phyloP scores from a whole-genome alignment of 805 yeast genomes.

The Pichia heedii region DNA sequence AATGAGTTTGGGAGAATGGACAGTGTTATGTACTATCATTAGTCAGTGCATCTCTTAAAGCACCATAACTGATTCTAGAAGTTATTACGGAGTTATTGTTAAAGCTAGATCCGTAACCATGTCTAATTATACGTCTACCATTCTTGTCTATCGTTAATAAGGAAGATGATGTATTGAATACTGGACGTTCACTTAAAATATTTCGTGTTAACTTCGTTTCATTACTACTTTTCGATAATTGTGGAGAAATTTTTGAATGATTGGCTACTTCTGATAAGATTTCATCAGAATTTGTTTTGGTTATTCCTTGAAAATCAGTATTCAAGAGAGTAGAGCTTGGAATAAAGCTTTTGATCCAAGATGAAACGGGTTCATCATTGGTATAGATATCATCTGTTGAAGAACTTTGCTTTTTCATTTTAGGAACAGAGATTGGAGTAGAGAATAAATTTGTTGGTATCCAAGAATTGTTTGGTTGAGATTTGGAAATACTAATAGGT shows the following conservation, averaged over 20 bases:
- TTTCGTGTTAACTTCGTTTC: background rate
- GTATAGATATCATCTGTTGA: background rate
- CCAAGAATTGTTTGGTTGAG: background rate
- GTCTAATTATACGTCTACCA: constrained; percentile 32
- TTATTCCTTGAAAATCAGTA: constrained; percentile 26
- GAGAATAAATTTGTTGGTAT: constrained; percentile 4
- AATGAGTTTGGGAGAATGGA: too few relatives aligned
- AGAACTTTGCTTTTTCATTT: background rate
- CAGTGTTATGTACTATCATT: background rate
- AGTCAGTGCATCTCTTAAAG: constrained; percentile 36
- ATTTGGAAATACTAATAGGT: background rate
- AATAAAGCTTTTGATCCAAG: constrained; percentile 23
- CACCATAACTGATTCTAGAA: constrained; percentile 38
- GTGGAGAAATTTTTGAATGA: too few relatives aligned
- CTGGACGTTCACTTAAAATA: background rate
- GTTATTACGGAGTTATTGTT: constrained; percentile 23
- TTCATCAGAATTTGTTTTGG: too few relatives aligned
- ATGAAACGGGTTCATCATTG: constrained; percentile 5
- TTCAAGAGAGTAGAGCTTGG: constrained; percentile 24
- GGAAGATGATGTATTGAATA: constrained; percentile 32
- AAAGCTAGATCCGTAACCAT: constrained; percentile 34
- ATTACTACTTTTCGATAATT: background rate
- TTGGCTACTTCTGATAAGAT: too few relatives aligned
- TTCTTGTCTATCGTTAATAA: constrained; percentile 34
- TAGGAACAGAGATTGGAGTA: constrained; percentile 3